These are phyloP conservation scores for Russula virescens DNA, from an alignment of 768 basidiomycete species.

Conservation along the genomic window DNA sequence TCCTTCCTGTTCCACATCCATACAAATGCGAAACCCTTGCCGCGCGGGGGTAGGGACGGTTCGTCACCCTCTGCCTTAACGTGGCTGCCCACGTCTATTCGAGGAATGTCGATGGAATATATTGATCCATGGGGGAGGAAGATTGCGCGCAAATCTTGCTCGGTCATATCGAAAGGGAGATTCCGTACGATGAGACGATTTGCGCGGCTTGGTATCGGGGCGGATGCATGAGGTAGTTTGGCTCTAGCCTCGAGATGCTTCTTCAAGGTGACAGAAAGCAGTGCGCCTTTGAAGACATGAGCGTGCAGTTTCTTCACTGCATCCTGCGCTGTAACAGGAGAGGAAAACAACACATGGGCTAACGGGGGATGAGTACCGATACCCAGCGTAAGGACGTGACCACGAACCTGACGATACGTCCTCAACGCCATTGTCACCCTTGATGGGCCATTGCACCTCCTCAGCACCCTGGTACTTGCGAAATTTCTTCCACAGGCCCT, in stretches of 20 bases:
- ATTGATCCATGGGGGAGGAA: constrained; percentile 89
- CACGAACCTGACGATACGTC: constrained; percentile 48
- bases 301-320: constrained; percentile 82
- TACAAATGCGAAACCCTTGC: constrained; percentile 89
- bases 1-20: constrained; percentile 87
- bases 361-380: neutral
- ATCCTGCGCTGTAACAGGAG: constrained; percentile 58
- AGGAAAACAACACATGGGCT: constrained; percentile 73
- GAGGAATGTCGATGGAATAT: constrained; percentile 76
- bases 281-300: constrained; percentile 83
- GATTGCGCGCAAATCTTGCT: constrained; percentile 75
- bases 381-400: neutral
- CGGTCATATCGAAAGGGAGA: constrained; percentile 75
- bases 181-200: constrained; percentile 89
- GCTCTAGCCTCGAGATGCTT: constrained; percentile 69
- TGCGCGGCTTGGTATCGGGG: constrained; percentile 55
- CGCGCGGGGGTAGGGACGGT: constrained; percentile 28
- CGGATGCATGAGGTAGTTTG: constrained; percentile 34
- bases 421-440: constrained; percentile 38
- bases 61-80: constrained; percentile 30
- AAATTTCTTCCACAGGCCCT: constrained; percentile 77
- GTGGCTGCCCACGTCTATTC: constrained; percentile 28
- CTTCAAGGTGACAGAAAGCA: constrained; percentile 85
- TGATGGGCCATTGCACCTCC: constrained; percentile 64
- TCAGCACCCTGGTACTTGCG: constrained; percentile 76